Evolutionary conservation across 2,329 filamentous ascomycete species (phyloP), one percentile per base, ranked within the genome.

Genomic region (Hirsutella rhossiliensis): DNA sequence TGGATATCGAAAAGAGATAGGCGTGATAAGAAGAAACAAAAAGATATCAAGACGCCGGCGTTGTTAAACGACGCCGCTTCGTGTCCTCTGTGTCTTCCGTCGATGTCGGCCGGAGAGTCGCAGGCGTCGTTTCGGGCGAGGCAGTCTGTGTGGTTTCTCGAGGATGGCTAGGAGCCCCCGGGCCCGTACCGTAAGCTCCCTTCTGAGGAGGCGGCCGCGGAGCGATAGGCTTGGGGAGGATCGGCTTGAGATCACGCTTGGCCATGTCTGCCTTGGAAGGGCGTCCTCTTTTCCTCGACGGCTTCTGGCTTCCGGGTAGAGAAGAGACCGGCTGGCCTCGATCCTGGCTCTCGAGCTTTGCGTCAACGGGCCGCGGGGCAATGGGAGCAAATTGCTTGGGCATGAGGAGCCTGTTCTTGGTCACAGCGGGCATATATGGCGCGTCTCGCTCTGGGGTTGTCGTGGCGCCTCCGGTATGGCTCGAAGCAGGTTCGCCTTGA

Each of bases 261-360:
- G 57, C 64, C 49, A 64, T 68, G 44, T 70, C 68, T 12, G 64
- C 62, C 44, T 68, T 64, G 11, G 68, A 64, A 5, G 69, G 69
- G 34, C 69, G 62, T 2, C 69, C 69, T 47, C 68, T 62, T 53
- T 70, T 71, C 50, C 62, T 68, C n/a, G 58, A 48, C 2, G 44
- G 40, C 29, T 23, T 43, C 39, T 11, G 31, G 17, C 19, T 40
- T 38, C 36, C 23, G 27, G 18, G 29, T 4, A 12, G 17, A 36
- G 15, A 18, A 29, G 41, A 13, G 29, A 3, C 30, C 6, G 6
- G 18, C n/a, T 11, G 37, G 12, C 23, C 28, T 28, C 19, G 31
- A 17, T 9, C n/a, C 1, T 44, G 41, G 13, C 38, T 30, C 18
- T 51, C 47, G 27, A 20, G 36, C 18, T 41, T 34, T 8, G 45